These are phyloP conservation scores for Fraxinus velutina DNA, from an alignment of 305 asterid species.

Conservation along the genomic window DNA sequence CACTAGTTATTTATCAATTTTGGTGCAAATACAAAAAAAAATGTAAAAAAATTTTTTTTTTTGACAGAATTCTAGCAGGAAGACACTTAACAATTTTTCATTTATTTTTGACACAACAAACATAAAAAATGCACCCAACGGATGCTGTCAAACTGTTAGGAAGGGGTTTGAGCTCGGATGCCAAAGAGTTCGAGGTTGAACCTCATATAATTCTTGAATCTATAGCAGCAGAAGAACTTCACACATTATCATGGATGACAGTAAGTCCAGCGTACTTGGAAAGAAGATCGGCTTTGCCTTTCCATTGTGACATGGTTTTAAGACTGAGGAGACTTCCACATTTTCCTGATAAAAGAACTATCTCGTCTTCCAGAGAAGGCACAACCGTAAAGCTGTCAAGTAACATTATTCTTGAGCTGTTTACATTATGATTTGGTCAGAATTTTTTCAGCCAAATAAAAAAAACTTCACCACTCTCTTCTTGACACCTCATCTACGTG, in stretches of 20 bases:
- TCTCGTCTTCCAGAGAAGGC: slow-evolving; percentile 68
- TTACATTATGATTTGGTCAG: no score
- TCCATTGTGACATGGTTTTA: slow-evolving; percentile 93
- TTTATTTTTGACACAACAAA: no score
- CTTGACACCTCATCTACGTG: no score
- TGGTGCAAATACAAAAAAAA: no score
- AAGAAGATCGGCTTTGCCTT: slow-evolving; percentile 77
- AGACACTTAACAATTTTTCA: no score
- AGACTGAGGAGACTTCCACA: slow-evolving; percentile 83
- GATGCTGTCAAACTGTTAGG: slow-evolving; percentile 50
- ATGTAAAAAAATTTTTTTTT: no score
- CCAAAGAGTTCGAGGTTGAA: slow-evolving; percentile 62
- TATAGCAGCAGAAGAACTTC: slow-evolving; percentile 87
- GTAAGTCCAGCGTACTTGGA: slow-evolving; percentile 83
- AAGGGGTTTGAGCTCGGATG: slow-evolving; percentile 50
- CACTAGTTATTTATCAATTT: no score
- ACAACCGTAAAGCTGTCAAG: slow-evolving; percentile 13
- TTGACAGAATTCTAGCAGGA: no score
- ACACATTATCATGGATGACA: slow-evolving; percentile 93
- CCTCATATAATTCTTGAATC: slow-evolving; percentile 63
- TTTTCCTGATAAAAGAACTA: slow-evolving; percentile 83
- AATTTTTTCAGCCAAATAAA: no score
- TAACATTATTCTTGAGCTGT: no score
- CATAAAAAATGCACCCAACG: background rate
- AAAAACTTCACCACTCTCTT: no score